Evolutionary conservation across 768 basidiomycete genomes (phyloP).

Genomic region (Phylloporus sp.): DNA sequence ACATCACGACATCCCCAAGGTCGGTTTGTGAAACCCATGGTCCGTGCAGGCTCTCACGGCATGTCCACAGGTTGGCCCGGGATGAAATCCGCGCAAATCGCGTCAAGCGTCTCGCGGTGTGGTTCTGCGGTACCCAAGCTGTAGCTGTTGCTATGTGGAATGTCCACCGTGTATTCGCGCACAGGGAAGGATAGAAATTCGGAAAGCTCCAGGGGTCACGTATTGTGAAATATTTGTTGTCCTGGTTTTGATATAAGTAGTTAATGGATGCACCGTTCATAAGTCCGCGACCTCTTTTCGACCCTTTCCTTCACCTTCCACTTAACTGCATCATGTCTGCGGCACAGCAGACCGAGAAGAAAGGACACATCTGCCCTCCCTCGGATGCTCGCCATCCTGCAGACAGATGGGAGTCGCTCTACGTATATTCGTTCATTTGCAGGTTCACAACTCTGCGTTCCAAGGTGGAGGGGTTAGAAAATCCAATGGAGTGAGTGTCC

Average conservation of each 20-base stretch:
- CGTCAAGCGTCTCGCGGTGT: slow-evolving; percentile 23
- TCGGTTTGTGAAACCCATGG: slow-evolving; percentile 31
- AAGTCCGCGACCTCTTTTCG: slow-evolving; percentile 34
- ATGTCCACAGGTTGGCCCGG: slow-evolving; percentile 70
- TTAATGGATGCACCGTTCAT: slow-evolving; percentile 31
- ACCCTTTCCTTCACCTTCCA: slow-evolving; percentile 34
- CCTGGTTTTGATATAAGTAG: slow-evolving; percentile 35
- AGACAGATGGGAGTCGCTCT: slow-evolving; percentile 84
- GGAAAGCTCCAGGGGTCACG: slow-evolving; percentile 24
- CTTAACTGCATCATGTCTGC: slow-evolving; percentile 36
- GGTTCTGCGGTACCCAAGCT: slow-evolving; percentile 11
- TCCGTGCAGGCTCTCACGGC: slow-evolving; percentile 30
- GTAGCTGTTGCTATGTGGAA: slow-evolving; percentile 17
- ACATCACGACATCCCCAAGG: slow-evolving; percentile 95
- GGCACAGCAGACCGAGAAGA: slow-evolving; percentile 38
- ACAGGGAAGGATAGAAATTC: slow-evolving; percentile 23
- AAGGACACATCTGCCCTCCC: slow-evolving; percentile 50
- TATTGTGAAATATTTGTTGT: slow-evolving; percentile 36
- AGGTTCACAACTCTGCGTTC: slow-evolving; percentile 73
- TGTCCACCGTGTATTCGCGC: slow-evolving; percentile 21
- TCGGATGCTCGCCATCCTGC: slow-evolving; percentile 68
- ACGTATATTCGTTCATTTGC: slow-evolving; percentile 82
- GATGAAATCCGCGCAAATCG: slow-evolving; percentile 50
- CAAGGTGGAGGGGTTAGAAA: slow-evolving; percentile 76
- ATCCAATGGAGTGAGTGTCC: slow-evolving; percentile 75